Evolutionary conservation across 495 filamentous ascomycete species (phyloP), one percentile per base, ranked within the genome.

Genomic region (Pseudevernia furfuracea): DNA sequence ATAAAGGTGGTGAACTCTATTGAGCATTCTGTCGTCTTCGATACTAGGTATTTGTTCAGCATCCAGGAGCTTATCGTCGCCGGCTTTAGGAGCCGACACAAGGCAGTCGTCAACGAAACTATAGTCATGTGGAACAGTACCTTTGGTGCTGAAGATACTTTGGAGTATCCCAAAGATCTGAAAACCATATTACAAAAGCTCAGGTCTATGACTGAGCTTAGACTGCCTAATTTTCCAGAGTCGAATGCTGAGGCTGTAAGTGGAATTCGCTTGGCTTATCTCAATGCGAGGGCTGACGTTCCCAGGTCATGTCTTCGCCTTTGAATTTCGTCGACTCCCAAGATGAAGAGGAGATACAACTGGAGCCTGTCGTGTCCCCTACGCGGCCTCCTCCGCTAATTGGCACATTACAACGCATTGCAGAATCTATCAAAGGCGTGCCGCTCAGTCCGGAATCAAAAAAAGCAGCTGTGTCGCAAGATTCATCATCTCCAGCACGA

Each of bases 121-220:
- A 71, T 88, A 32, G 75, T 76, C 9, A 76, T 85, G 62, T 90
- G 86, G 86, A 83, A 84, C 59, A 65, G 74, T 2, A 84, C 79
- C 0, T 87, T 87, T 71, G 82, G 78, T 3, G 67, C 63, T 41
- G 75, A 82, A 63, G 68, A 76, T 11, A 63, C 60, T 11, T 59
- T 84, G 11, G 69, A 75, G 44, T 84, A 82, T 70, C 77, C 84
- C 3, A 60, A 69, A 21, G 63, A 70, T n/a, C 70, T 90, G 25
- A 74, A 75, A 49, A 65, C 65, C 6, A 80, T 79, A 15, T 69
- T 90, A 38, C 73, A 74, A 37, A 77, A 73, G 38, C 69, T 87
- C 21, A 69, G 76, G 37, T 68, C 74, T 15, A 68, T 77, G 28
- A 76, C 80, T 7, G 81, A 81, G 83, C 64, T 85, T 25, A 69